Percentiles rank a stretch among this genome's conserved stretches.
These are phyloP conservation scores for Plantago elongata DNA, from an alignment of 257 asterid genomes.

Conservation along the genomic window DNA sequence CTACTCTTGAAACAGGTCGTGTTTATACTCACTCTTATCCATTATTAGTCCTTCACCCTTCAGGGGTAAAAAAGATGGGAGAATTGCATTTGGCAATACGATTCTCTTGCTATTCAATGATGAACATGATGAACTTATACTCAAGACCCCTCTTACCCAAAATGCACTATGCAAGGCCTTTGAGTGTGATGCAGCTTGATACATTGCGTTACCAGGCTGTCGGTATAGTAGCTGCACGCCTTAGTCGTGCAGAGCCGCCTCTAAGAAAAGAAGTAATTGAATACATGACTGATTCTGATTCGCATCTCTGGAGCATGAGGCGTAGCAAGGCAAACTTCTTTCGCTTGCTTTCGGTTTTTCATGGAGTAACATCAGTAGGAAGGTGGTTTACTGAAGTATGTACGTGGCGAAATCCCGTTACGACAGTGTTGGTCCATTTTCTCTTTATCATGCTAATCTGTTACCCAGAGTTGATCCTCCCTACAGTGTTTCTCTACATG, in stretches of 20 bases:
- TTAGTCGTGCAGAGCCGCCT: slow-evolving; percentile 90
- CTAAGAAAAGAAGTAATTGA: slow-evolving; percentile 74
- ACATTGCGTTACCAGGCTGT: slow-evolving; percentile 80
- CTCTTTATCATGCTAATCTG: slow-evolving; percentile 66
- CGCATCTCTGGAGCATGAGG: slow-evolving; percentile 98
- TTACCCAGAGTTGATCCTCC: slow-evolving; percentile 70
- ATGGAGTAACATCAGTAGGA: slow-evolving; percentile 48
- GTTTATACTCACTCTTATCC: slow-evolving; percentile 88
- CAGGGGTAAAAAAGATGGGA: slow-evolving; percentile 91
- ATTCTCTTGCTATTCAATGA: slow-evolving; percentile 67
- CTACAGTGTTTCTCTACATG: slow-evolving; percentile 76
- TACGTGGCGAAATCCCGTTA: slow-evolving; percentile 68
- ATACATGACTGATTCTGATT: slow-evolving; percentile 71
- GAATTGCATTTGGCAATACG: slow-evolving; percentile 89
- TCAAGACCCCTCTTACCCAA: slow-evolving; percentile 76
- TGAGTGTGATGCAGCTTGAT: slow-evolving; percentile 59
- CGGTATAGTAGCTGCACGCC: slow-evolving; percentile 60
- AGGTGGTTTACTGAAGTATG: slow-evolving; percentile 79
- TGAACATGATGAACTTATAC: slow-evolving; percentile 62
- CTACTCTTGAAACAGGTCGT: slow-evolving; percentile 80
- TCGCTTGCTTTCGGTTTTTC: slow-evolving; percentile 61
- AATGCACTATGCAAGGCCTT: slow-evolving; percentile 80
- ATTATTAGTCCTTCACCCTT: slow-evolving; percentile 65
- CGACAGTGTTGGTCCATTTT: slow-evolving; percentile 68
- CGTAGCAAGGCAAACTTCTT: slow-evolving; percentile 86